phyloP scores from a whole-genome alignment of 208 protist genomes.

The Leishmania amazonensis region DNA sequence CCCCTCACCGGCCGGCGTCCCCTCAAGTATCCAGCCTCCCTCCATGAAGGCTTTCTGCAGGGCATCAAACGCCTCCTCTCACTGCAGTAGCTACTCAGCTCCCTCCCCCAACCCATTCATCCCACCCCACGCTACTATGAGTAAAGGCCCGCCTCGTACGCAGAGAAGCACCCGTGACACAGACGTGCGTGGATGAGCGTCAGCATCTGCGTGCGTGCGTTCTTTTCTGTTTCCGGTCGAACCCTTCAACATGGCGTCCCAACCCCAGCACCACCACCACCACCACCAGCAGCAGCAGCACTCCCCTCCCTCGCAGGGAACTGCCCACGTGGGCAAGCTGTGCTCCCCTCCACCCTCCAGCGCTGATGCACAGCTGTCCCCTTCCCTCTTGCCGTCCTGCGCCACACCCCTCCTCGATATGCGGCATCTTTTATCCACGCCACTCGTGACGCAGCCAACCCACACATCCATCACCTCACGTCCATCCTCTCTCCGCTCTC shows the following conservation, averaged over 20 bases:
- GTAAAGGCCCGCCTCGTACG: background rate
- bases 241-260: background rate
- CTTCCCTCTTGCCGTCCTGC: no score
- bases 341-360: background rate
- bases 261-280: no score
- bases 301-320: no score
- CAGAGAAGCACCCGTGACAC: background rate
- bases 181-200: background rate
- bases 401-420: no score
- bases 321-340: no score
- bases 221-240: no score
- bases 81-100: background rate
- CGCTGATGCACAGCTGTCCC: no score
- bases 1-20: background rate
- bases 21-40: background rate
- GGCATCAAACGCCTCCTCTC: slow-evolving; percentile 7
- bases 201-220: background rate
- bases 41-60: slow-evolving; percentile 1
- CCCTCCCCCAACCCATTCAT: background rate
- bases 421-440: no score
- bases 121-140: background rate
- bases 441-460: no score
- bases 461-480: background rate
- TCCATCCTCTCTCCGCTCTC: background rate
- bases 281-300: no score